Evolutionary conservation across 2,329 filamentous ascomycete genomes (phyloP).

Genomic region (Ceratocystis cubensis): DNA sequence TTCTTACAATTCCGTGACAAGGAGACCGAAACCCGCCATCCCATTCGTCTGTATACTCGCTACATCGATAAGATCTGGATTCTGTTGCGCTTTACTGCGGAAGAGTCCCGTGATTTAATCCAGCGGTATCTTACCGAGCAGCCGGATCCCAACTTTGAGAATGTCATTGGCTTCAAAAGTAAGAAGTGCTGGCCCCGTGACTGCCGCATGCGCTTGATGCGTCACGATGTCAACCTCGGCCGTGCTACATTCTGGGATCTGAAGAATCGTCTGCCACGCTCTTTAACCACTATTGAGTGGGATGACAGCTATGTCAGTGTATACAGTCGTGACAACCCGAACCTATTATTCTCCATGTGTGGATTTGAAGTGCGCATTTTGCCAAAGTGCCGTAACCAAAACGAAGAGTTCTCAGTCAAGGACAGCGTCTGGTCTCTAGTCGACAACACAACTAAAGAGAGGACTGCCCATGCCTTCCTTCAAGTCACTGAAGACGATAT

Average conservation of each 20-base stretch:
- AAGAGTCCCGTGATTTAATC: slow-evolving; percentile 90
- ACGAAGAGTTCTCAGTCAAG: slow-evolving; percentile 93
- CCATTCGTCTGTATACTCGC: slow-evolving; percentile 91
- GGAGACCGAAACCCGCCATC: slow-evolving; percentile 82
- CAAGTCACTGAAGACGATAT: slow-evolving; percentile 98
- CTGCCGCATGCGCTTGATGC: slow-evolving; percentile 94
- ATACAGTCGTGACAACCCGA: slow-evolving; percentile 95
- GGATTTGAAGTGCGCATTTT: slow-evolving; percentile 95
- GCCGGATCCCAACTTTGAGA: slow-evolving; percentile 97
- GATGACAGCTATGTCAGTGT: slow-evolving; percentile 97
- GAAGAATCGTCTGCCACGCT: slow-evolving; percentile 89
- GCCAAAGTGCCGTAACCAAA: slow-evolving; percentile 87
- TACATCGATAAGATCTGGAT: slow-evolving; percentile 99
- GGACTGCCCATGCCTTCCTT: slow-evolving; percentile 92
- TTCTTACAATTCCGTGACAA: slow-evolving; percentile 94
- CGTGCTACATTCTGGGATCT: slow-evolving; percentile 98
- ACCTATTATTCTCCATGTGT: slow-evolving; percentile 92
- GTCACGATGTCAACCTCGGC: slow-evolving; percentile 94
- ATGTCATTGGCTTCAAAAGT: slow-evolving; percentile 96
- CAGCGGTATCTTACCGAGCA: slow-evolving; percentile 97
- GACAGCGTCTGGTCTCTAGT: slow-evolving; percentile 97
- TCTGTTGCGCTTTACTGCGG: slow-evolving; percentile 83
- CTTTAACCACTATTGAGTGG: slow-evolving; percentile 96
- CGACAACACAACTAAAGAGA: slow-evolving; percentile 91
- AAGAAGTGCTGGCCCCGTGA: slow-evolving; percentile 99